phyloP scores from a whole-genome alignment of 345 rosid species.

The Eucalyptus erythrocorys region DNA sequence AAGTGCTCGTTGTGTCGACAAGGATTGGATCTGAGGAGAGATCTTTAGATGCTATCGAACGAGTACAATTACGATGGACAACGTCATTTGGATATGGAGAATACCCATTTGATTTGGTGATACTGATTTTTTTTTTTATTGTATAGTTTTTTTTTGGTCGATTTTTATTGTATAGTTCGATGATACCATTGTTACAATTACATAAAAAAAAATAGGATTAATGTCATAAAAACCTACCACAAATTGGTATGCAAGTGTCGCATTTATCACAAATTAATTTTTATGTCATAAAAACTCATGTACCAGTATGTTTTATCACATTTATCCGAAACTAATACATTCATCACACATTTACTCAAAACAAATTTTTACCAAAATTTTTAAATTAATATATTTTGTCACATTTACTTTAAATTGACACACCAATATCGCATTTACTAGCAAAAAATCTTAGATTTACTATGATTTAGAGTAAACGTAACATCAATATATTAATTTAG shows the following conservation, averaged over 20 bases:
- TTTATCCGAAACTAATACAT: rapidly evolving
- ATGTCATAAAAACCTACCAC: not conserved
- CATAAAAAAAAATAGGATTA: not conserved
- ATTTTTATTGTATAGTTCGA: not conserved
- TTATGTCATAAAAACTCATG: not conserved
- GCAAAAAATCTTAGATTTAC: not conserved
- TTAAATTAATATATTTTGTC: not conserved
- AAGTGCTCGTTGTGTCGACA: rapidly evolving
- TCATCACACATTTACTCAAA: rapidly evolving
- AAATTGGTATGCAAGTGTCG: rapidly evolving
- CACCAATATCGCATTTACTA: not conserved
- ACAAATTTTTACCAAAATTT: rapidly evolving
- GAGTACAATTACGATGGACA: not conserved
- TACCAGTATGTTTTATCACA: not conserved
- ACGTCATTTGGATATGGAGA: rapidly evolving
- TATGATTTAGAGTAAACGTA: not conserved
- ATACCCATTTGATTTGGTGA: not conserved
- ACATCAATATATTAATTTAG: not conserved
- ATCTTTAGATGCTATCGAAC: rapidly evolving
- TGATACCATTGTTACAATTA: too few species aligned
- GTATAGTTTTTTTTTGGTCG: too few species aligned
- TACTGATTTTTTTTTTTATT: not conserved
- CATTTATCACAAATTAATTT: not conserved
- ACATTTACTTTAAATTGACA: rapidly evolving
- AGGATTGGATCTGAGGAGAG: rapidly evolving